Evolutionary conservation across 352 stramenopile species (phyloP).

Genomic region (Saprolegnia parasitica): DNA sequence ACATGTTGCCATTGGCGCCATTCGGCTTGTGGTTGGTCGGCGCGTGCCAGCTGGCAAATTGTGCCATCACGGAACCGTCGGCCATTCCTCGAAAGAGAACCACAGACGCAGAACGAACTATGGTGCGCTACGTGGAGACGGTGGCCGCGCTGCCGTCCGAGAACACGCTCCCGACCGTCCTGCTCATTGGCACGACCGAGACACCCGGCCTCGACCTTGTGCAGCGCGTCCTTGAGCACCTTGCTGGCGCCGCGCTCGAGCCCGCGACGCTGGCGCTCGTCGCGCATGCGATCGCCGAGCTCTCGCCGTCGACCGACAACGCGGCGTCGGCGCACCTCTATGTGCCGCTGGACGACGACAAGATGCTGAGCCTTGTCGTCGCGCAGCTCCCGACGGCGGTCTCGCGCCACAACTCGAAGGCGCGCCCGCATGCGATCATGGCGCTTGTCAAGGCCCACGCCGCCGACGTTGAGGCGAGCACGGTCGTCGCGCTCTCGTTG

Average conservation of each 20-base stretch:
- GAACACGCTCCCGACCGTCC: neutral
- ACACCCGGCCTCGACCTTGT: neutral
- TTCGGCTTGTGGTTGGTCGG: neutral
- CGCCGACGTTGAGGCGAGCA: conserved; percentile 32
- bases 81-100: conserved; percentile 3
- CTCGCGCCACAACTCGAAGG: conserved; percentile 68
- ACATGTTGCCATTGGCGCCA: neutral
- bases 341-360: conserved; percentile 36
- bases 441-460: conserved; percentile 52
- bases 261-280: conserved; percentile 35
- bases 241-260: neutral
- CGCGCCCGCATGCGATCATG: conserved; percentile 71
- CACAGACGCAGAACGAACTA: neutral
- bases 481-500: conserved; percentile 55
- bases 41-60: neutral
- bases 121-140: conserved; percentile 18
- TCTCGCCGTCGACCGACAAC: conserved; percentile 42
- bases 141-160: neutral
- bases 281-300: conserved; percentile 40
- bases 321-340: conserved; percentile 47
- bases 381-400: conserved; percentile 55
- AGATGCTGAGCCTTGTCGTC: conserved; percentile 40
- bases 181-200: conserved; percentile 26
- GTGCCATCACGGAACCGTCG: neutral
- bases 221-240: conserved; percentile 11